Percentiles rank a stretch among this genome's conserved stretches.
Evolutionary conservation across 805 yeast genomes (phyloP).

Genomic region (Kuraishia capsulata): DNA sequence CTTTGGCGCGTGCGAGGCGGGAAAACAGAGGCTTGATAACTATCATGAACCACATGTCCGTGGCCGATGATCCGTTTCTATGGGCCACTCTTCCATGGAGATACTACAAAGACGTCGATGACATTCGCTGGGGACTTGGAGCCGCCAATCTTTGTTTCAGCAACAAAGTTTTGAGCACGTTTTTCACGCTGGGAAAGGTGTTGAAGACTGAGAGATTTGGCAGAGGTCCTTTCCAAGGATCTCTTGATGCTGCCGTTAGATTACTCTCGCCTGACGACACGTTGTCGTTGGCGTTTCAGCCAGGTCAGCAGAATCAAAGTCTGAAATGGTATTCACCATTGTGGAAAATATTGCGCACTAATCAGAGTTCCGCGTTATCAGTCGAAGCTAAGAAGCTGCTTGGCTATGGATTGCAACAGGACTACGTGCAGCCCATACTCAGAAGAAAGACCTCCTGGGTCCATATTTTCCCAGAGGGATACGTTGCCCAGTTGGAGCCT

Average conservation of each 20-base stretch:
- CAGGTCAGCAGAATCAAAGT: not conserved
- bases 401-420: constrained; percentile 11
- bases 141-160: constrained; percentile 87
- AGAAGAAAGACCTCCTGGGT: constrained; percentile 76
- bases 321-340: not conserved
- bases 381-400: constrained; percentile 7
- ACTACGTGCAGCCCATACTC: constrained; percentile 30
- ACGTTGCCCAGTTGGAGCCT: constrained; percentile 73
- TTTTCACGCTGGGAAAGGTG: constrained; percentile 86
- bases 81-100: constrained; percentile 83
- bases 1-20: constrained; percentile 47
- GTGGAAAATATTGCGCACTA: not conserved
- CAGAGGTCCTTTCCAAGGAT: constrained; percentile 85
- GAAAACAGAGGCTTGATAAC: constrained; percentile 77
- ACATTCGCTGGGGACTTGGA: constrained; percentile 89
- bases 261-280: constrained; percentile 74
- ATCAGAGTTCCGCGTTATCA: constrained; percentile 1
- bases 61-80: constrained; percentile 83
- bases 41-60: constrained; percentile 88
- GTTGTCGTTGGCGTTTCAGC: constrained; percentile 30
- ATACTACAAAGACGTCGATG: constrained; percentile 49
- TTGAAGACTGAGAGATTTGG: constrained; percentile 84
- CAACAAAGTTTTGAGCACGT: constrained; percentile 35
- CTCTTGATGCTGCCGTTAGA: constrained; percentile 79
- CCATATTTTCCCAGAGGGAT: constrained; percentile 92